Evolutionary conservation across 2,329 filamentous ascomycete species (phyloP).

Genomic region (Sarocladiaceae sp.): DNA sequence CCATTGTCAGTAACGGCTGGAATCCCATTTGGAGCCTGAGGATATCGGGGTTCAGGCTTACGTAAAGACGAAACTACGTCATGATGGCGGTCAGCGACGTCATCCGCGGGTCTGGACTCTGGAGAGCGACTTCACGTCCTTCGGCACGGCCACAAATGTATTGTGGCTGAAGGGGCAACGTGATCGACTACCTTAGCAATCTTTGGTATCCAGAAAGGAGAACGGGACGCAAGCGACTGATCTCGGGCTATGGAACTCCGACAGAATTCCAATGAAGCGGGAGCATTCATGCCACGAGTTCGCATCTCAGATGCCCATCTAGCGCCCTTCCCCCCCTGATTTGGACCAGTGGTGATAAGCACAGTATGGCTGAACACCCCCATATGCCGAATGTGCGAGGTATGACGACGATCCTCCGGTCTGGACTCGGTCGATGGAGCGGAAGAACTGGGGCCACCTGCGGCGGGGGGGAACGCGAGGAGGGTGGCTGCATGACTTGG

Average conservation of each 20-base stretch:
- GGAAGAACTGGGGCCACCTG: not conserved
- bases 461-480: not conserved
- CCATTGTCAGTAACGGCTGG: too few species aligned
- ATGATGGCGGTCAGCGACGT: constrained; percentile 7
- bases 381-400: not conserved
- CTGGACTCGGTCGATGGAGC: constrained; percentile 5
- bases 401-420: constrained; percentile 2
- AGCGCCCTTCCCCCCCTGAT: not conserved
- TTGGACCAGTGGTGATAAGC: not conserved
- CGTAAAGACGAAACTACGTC: not conserved
- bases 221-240: too few species aligned
- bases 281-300: not conserved
- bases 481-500: not conserved
- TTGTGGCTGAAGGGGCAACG: not conserved
- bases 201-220: too few species aligned
- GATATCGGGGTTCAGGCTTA: not conserved
- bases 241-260: too few species aligned
- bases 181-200: too few species aligned
- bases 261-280: too few species aligned
- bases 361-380: not conserved
- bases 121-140: not conserved
- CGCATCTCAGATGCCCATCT: not conserved
- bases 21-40: not conserved
- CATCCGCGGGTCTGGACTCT: not conserved
- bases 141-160: constrained; percentile 2